Conservation (phyloP, 352 stramenopile species). For the Phytopythium sindhum region DNA sequence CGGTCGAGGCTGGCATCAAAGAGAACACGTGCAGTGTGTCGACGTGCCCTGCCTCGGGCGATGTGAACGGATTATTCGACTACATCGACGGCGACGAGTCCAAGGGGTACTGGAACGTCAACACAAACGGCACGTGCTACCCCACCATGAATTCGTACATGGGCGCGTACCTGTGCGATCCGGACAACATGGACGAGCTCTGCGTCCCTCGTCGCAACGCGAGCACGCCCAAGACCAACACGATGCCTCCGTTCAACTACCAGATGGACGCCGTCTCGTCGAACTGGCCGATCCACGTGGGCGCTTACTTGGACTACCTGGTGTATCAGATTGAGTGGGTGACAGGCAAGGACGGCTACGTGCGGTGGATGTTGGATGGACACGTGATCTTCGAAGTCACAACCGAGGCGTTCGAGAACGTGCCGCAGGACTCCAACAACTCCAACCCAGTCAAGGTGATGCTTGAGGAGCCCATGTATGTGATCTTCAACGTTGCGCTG, state of each 20-base stretch:
- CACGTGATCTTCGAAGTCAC: conserved; percentile 61
- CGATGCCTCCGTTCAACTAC: conserved; percentile 68
- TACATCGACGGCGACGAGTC: conserved; percentile 30
- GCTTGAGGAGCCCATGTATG: conserved; percentile 90
- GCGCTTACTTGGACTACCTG: conserved; percentile 53
- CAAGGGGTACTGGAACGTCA: conserved; percentile 50
- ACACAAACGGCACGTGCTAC: conserved; percentile 60
- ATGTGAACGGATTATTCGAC: conserved; percentile 37
- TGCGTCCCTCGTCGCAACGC: conserved; percentile 37
- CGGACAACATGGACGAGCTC: conserved; percentile 37
- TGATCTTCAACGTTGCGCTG: conserved; percentile 93
- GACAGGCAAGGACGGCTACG: conserved; percentile 56
- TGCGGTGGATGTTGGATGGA: conserved; percentile 66
- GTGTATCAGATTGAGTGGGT: conserved; percentile 76
- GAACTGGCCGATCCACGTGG: conserved; percentile 65
- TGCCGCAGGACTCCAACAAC: conserved; percentile 40
- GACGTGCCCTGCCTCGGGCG: conserved; percentile 35
- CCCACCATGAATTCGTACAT: conserved; percentile 69
- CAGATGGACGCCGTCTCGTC: conserved; percentile 78
- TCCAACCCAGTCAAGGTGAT: conserved; percentile 61
- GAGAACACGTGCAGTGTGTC: conserved; percentile 36
- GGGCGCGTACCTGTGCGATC: conserved; percentile 53
- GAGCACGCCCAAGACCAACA: conserved; percentile 36
- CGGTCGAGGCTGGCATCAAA: conserved; percentile 24
- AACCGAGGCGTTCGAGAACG: conserved; percentile 42